Conservation (phyloP, 2,329 filamentous ascomycete genomes). For the Byssoonygena ceratinophila region DNA sequence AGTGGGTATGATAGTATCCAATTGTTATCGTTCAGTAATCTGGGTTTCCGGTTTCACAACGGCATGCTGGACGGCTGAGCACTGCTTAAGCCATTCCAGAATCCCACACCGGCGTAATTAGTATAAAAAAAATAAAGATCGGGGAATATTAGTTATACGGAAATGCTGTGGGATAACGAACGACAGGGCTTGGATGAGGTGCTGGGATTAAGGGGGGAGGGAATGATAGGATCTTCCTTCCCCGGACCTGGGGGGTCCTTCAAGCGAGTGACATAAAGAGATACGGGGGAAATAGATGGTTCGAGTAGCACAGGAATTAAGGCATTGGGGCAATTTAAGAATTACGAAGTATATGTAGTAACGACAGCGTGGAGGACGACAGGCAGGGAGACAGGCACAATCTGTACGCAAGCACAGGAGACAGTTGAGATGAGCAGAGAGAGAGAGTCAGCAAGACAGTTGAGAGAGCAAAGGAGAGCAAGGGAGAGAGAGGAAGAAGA, state of each 20-base stretch:
- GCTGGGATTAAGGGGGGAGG: neutral
- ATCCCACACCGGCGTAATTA: neutral
- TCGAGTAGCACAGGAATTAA: neutral
- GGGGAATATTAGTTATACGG: neutral
- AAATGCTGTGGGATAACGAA: neutral
- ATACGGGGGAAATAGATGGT: neutral
- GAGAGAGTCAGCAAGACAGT: too few species aligned
- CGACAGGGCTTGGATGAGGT: neutral
- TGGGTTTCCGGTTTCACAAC: conserved; percentile 1
- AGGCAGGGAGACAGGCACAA: neutral
- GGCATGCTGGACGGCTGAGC: neutral
- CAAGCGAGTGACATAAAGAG: conserved; percentile 2
- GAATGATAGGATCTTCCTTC: neutral
- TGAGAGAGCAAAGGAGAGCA: too few species aligned
- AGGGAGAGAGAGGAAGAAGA: neutral
- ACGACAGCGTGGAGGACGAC: neutral
- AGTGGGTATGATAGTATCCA: neutral
- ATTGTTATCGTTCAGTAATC: neutral
- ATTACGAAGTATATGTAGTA: neutral
- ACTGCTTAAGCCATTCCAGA: neutral
- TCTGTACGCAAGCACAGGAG: too few species aligned
- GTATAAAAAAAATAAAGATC: neutral
- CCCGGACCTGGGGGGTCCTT: neutral
- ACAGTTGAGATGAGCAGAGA: neutral
- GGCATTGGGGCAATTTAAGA: neutral